phyloP scores from a whole-genome alignment of 2,329 filamentous ascomycete species.

The Ceratocystis cacaofunesta region DNA sequence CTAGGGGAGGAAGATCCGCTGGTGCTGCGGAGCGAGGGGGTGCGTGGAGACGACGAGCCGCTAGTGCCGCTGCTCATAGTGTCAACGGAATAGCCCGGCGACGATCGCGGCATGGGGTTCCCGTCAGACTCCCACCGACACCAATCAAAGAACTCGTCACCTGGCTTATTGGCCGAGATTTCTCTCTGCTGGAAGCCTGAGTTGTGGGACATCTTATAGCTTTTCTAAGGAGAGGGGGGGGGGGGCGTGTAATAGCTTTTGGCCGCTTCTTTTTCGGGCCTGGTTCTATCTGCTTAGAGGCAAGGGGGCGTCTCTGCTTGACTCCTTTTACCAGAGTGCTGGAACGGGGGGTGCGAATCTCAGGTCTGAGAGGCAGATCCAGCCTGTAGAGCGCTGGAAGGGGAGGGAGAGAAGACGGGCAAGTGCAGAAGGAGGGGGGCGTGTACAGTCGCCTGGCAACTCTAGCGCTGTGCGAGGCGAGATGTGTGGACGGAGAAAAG shows the following conservation, averaged over 20 bases:
- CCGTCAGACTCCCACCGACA: neutral
- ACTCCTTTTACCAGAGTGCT: neutral
- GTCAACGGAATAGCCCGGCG: neutral
- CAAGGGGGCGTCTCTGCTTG: constrained; percentile 3
- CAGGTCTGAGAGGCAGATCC: neutral
- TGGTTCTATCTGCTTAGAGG: constrained; percentile 1
- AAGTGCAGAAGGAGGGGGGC: constrained; percentile 1
- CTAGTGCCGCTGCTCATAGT: neutral
- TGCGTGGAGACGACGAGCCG: neutral
- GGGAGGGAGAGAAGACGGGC: neutral
- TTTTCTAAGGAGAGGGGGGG: neutral
- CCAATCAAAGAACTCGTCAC: constrained; percentile 6
- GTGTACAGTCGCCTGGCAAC: neutral
- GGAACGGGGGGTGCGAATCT: constrained; percentile 2
- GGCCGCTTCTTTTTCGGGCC: neutral
- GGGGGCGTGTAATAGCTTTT: neutral
- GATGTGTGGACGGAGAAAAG: neutral
- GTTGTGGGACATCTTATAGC: constrained; percentile 8
- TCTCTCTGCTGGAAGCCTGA: neutral
- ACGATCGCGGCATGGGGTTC: neutral
- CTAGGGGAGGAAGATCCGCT: neutral
- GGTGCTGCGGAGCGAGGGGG: neutral
- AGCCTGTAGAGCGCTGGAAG: neutral
- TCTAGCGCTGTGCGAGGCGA: neutral
- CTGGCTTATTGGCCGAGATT: neutral